These are phyloP conservation scores for Moesziomyces parantarcticus DNA, from an alignment of 1,284 basidiomycete species.

Conservation along the genomic window DNA sequence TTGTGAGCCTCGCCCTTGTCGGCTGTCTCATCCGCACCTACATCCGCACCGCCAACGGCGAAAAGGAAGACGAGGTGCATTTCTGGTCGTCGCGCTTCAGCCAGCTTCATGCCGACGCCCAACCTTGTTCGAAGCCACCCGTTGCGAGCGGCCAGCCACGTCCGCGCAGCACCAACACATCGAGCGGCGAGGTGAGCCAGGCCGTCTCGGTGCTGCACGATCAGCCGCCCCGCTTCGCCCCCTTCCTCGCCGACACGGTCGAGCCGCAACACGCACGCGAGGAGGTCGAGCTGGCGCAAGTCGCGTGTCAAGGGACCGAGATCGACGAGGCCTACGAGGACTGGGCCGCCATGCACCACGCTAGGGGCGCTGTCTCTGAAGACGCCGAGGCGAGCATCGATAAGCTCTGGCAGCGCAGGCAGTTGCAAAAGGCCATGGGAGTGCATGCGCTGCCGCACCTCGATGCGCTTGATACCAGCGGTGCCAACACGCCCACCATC, in stretches of 20 bases:
- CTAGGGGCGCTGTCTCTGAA: slow-evolving; percentile 31
- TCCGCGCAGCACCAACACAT: slow-evolving; percentile 32
- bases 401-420: slow-evolving; percentile 21
- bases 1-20: slow-evolving; percentile 30
- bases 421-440: slow-evolving; percentile 19
- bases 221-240: slow-evolving; percentile 30
- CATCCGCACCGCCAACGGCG: slow-evolving; percentile 45
- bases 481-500: slow-evolving; percentile 32
- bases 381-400: slow-evolving; percentile 40
- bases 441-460: slow-evolving; percentile 20
- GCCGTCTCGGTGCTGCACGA: slow-evolving; percentile 37
- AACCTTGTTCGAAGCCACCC: not conserved
- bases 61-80: slow-evolving; percentile 41
- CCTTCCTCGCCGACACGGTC: slow-evolving; percentile 21
- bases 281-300: not conserved
- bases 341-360: slow-evolving; percentile 47
- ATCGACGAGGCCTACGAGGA: slow-evolving; percentile 44
- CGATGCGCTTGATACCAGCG: slow-evolving; percentile 22
- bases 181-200: slow-evolving; percentile 41
- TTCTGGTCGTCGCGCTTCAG: slow-evolving; percentile 42
- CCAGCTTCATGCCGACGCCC: slow-evolving; percentile 3
- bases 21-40: slow-evolving; percentile 48
- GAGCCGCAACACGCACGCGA: not conserved
- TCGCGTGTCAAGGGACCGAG: slow-evolving; percentile 5
- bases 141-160: not conserved